phyloP scores from a whole-genome alignment of 257 asterid genomes.

The Verbena officinalis region DNA sequence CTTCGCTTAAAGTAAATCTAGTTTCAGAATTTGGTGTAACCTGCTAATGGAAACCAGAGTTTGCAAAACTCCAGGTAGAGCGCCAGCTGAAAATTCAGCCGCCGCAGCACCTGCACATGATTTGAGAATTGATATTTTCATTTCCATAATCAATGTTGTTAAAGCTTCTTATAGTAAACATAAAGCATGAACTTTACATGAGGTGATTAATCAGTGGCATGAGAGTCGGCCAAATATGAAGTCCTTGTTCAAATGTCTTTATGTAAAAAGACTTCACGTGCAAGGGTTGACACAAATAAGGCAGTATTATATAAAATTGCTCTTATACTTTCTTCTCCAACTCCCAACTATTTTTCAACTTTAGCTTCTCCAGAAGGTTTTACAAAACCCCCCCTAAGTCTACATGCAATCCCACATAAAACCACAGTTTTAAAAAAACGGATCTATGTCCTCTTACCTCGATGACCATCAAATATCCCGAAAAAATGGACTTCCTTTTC shows the following conservation, averaged over 20 bases:
- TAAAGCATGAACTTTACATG: too few species aligned
- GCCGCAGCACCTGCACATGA: conserved; percentile 78
- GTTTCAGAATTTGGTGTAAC: conserved; percentile 35
- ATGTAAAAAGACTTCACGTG: too few species aligned
- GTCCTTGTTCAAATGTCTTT: too few species aligned
- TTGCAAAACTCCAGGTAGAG: conserved; percentile 73
- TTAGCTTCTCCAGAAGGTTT: too few species aligned
- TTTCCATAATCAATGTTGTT: conserved; percentile 15
- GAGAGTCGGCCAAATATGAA: too few species aligned
- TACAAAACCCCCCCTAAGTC: too few species aligned
- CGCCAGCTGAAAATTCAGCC: conserved; percentile 95
- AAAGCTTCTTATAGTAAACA: too few species aligned
- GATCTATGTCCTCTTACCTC: conserved; percentile 61
- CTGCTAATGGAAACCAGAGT: conserved; percentile 52
- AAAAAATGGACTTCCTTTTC: conserved; percentile 64
- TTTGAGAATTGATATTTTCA: conserved; percentile 15
- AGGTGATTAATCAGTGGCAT: too few species aligned
- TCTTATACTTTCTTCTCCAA: too few species aligned
- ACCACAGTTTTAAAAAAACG: conserved; percentile 18
- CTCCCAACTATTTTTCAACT: too few species aligned
- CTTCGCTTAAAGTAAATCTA: conserved; percentile 11
- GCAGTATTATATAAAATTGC: too few species aligned
- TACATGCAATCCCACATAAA: not conserved
- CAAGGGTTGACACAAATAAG: too few species aligned
- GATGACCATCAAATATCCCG: conserved; percentile 96